These are phyloP conservation scores for Paraleonurus japonicus DNA, from an alignment of 257 asterid genomes.

Conservation along the genomic window DNA sequence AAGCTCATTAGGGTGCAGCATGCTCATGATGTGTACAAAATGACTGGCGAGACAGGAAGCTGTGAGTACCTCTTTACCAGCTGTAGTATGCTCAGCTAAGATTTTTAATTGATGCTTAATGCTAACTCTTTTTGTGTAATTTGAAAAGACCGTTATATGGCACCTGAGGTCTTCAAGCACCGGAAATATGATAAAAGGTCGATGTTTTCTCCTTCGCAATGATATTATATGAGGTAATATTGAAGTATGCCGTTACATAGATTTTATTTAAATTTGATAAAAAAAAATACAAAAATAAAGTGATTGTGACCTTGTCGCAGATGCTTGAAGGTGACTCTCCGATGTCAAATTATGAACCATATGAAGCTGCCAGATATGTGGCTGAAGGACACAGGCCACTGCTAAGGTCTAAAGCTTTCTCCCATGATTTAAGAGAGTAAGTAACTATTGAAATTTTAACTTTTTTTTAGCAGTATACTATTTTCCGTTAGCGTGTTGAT, in stretches of 20 bases:
- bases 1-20: constrained; percentile 86
- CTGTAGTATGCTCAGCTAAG: not conserved
- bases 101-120: not conserved
- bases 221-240: constrained; percentile 88
- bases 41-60: constrained; percentile 99
- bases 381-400: constrained; percentile 92
- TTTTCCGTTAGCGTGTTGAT: not conserved
- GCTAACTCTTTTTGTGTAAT: constrained; percentile 22
- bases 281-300: constrained; percentile 12
- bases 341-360: constrained; percentile 72
- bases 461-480: not conserved
- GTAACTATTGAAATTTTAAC: constrained; percentile 27
- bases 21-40: constrained; percentile 92
- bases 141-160: constrained; percentile 87
- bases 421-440: constrained; percentile 83
- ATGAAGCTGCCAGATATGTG: constrained; percentile 85
- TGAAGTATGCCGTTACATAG: not conserved
- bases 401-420: constrained; percentile 62
- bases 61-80: constrained; percentile 56
- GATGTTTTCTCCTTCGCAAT: constrained; percentile 97
- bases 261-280: constrained; percentile 10
- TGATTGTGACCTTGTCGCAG: constrained; percentile 43
- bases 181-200: constrained; percentile 92
- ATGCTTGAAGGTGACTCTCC: constrained; percentile 99
- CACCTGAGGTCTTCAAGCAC: constrained; percentile 99